Base-by-base conservation (phyloP, 2,329 filamentous ascomycete species). In the Lachnellula arida region DNA sequence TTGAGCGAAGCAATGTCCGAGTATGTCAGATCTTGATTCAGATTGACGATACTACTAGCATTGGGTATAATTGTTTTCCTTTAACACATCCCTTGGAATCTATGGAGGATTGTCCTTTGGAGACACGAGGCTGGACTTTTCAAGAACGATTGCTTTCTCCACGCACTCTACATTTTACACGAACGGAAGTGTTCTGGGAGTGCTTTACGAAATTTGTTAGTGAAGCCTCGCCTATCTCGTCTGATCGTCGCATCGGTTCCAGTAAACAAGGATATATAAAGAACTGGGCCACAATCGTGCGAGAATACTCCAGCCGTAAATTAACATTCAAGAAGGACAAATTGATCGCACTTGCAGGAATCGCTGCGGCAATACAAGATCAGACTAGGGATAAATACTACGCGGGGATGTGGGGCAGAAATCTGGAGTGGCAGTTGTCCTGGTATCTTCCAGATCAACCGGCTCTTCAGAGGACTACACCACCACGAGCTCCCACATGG, bases 141-240 rank as follows among this genome's bases (percentile, higher is more conserved):
- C 53, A 54, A 28, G 53, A 54, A 44, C 22, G 46, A 15, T 22
- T 49, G 19, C 35, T 54, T 4, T 44, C 53, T 22, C 17, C 15
- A 14, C 46, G 53, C 15, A 43, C 42, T 14, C 46, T 54, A 15
- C 25, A 22, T n/a, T 54, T 44, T 19, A n/a, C 23, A 11, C 23
- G 17, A 25, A 28, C 49, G 19, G 37, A 46, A 12, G 12, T 54
- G 11, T 32, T 19, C 15, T 50, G 44, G 37, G 37, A 44, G 4
- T 54, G 53, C 25, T 32, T 35, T 8, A 40, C 43, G 43, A 12
- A 28, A 8, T 35, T 23, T 9, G 44, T 23, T 17, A 17, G 25
- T 28, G 4, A 19, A 9, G 3, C 25, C 15, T 15, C 34, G 6
- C n/a, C 23, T 42, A 8, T 7, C 8, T 43, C 5, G 34, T 9